Conservation (phyloP, 129 eudicot genomes). For the Rutidosis leptorrhynchoides region DNA sequence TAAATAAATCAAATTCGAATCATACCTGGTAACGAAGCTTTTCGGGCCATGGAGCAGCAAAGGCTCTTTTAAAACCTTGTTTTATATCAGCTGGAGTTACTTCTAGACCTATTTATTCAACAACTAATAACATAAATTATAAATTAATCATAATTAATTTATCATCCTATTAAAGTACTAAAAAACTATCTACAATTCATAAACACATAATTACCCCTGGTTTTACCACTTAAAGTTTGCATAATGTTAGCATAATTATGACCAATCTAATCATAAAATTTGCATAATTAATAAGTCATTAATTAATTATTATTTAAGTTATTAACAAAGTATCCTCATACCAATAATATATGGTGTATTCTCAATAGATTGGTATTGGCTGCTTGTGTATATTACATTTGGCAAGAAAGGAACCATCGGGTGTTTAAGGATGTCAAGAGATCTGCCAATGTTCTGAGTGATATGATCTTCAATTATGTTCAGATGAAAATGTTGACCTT, state of each 20-base stretch:
- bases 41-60: slow-evolving; percentile 92
- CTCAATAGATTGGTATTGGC: neutral
- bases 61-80: slow-evolving; percentile 91
- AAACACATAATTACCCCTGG: neutral
- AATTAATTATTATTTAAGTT: no score
- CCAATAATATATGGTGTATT: no score
- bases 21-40: slow-evolving; percentile 90
- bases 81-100: slow-evolving; percentile 73
- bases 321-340: no score
- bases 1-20: neutral
- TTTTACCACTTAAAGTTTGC: neutral
- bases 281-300: no score
- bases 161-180: neutral
- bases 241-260: neutral
- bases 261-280: no score
- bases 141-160: neutral
- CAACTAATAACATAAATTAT: neutral
- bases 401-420: no score
- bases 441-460: no score
- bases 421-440: no score
- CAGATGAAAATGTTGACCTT: no score
- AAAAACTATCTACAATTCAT: neutral
- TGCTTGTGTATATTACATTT: neutral
- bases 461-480: no score
- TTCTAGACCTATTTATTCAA: slow-evolving; percentile 45